Percentiles rank a stretch among this genome's conserved stretches.
Evolutionary conservation across 495 filamentous ascomycete genomes (phyloP).

Genomic region (Lineolata rhizophorae): DNA sequence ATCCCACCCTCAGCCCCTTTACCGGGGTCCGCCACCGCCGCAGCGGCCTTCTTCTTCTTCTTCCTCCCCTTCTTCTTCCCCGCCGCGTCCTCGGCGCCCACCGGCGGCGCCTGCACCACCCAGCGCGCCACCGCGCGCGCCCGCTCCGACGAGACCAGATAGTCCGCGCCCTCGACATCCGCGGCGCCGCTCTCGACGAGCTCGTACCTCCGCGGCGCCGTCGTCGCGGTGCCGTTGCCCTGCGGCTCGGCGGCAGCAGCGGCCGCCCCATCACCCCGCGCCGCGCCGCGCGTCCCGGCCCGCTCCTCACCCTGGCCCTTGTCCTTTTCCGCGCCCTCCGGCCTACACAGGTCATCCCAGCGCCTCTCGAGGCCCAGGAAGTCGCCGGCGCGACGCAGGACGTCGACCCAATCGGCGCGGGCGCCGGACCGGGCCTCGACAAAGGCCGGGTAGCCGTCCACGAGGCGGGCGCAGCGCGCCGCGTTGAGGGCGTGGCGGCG

Average conservation of each 20-base stretch:
- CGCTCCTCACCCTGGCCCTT: slow-evolving; percentile 1
- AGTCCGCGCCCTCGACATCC: slow-evolving; percentile 41
- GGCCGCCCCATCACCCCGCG: too few relatives aligned
- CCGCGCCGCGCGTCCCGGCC: slow-evolving; percentile 6
- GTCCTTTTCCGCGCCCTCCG: slow-evolving; percentile 17
- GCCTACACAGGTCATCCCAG: slow-evolving; percentile 52
- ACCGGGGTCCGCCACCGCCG: not conserved
- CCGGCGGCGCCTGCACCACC: slow-evolving; percentile 43
- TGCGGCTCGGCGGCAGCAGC: slow-evolving; percentile 7
- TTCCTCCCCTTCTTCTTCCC: slow-evolving; percentile 11
- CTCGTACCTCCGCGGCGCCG: slow-evolving; percentile 18
- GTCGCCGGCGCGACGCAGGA: slow-evolving; percentile 39
- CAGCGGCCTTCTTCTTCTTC: slow-evolving; percentile 10
- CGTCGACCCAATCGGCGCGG: slow-evolving; percentile 59
- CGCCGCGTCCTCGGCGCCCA: slow-evolving; percentile 6
- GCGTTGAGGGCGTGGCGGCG: slow-evolving; percentile 61
- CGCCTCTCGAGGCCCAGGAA: slow-evolving; percentile 36
- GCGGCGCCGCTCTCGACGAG: slow-evolving; percentile 30
- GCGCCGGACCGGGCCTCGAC: slow-evolving; percentile 48
- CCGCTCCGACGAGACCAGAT: slow-evolving; percentile 44
- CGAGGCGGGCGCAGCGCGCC: slow-evolving; percentile 45
- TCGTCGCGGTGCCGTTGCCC: slow-evolving; percentile 10
- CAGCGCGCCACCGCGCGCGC: slow-evolving; percentile 44
- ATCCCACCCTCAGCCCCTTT: slow-evolving; percentile 1
- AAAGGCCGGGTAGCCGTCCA: slow-evolving; percentile 62